Base-by-base conservation (phyloP, 495 filamentous ascomycete species). In the Astrothelium macrocarpum region DNA sequence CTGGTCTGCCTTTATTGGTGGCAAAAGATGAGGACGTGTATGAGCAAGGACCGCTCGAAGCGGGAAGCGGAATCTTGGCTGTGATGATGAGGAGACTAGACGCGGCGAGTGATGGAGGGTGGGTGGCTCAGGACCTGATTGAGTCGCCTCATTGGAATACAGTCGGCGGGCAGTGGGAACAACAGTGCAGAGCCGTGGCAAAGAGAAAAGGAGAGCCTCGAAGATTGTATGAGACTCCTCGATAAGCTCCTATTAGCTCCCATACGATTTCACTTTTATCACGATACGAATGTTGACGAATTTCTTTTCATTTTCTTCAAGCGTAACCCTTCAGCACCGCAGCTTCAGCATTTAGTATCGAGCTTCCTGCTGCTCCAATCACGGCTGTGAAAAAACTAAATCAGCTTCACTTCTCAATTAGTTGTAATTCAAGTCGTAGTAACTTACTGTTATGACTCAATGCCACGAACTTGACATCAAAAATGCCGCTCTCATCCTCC, bases 281-380 rank as follows among this genome's bases (percentile, higher is more conserved):
- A 56, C 49, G 49, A 56, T 29, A 1, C 12, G 16, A 56, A 56
- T 29, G n/a, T 18, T 5, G 25, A 26, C 25, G 1, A 28, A 28
- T 60, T 23, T 60, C 39, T 29, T 1, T 11, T 11, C 10, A 10
- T 29, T n/a, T n/a, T n/a, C n/a, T 34, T 16, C 23, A 77, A 2
- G 71, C 65, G 64, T 68, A 90, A 10, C 92, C 94, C 78, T 91
- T 95, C 59, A 96, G 82, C 28, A 96, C 84, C 39, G 93, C 92
- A 36, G 91, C 90, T 74, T 97, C 94, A 14, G 91, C 90, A 73
- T 97, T 97, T 63, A 98, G 76, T 73, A 97, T 95, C 18, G 90
- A 95, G 10, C 90, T 94, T 34, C 94, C 94, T 11, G 94, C 91
- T 42, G 94, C 94, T 68, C 92, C 93, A 71, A 98, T 92, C 49